A percentile compares a stretch with the other conserved stretches of the same genome.
Conservation (phyloP, 2,329 filamentous ascomycete genomes). For the Colletotrichum brevisporum region DNA sequence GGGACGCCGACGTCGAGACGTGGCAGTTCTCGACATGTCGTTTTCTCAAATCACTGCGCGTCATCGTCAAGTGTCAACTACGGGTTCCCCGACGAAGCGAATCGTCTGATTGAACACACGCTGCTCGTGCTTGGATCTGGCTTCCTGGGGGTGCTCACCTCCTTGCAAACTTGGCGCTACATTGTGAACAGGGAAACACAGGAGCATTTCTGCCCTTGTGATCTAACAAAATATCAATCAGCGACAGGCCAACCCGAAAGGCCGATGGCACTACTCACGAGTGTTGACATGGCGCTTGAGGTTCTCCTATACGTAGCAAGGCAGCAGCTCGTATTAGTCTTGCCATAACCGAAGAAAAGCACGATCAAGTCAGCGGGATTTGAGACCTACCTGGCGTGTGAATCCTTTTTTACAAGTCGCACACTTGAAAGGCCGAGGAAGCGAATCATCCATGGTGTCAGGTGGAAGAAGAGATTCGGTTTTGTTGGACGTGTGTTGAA, state of each 20-base stretch:
- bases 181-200: conserved; percentile 19
- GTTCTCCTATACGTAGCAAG: conserved; percentile 17
- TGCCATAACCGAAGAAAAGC: background rate
- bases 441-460: conserved; percentile 9
- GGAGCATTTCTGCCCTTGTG: conserved; percentile 30
- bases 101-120: no score
- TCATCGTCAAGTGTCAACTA: background rate
- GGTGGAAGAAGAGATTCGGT: background rate
- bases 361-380: background rate
- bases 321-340: conserved; percentile 5
- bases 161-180: conserved; percentile 20
- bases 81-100: background rate
- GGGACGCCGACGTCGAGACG: conserved; percentile 10
- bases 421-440: conserved; percentile 33
- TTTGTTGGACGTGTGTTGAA: conserved; percentile 7
- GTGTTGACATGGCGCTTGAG: conserved; percentile 35
- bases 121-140: no score
- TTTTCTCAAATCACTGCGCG: conserved; percentile 18
- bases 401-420: conserved; percentile 29
- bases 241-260: no score
- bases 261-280: background rate
- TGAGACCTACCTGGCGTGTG: conserved; percentile 21
- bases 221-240: background rate
- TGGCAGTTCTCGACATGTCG: conserved; percentile 29
- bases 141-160: background rate